phyloP scores from a whole-genome alignment of 176 grass and related monocot genomes.

The Oryza glaberrima region DNA sequence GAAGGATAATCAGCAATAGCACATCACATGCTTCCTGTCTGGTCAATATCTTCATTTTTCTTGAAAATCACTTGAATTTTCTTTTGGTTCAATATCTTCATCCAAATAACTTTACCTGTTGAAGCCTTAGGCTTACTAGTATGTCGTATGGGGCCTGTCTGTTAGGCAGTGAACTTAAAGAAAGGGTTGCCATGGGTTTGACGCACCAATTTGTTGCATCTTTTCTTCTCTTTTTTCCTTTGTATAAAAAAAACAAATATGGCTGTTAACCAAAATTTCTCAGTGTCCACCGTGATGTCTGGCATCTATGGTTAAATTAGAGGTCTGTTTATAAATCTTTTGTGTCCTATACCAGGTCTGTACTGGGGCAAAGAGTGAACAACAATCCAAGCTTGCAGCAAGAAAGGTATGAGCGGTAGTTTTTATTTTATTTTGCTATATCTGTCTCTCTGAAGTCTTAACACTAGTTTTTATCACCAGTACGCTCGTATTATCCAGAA shows the following conservation, averaged over 20 bases:
- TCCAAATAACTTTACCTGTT: not conserved
- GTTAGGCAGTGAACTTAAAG: not conserved
- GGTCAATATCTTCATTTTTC: not conserved
- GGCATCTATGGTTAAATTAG: not conserved
- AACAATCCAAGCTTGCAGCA: constrained; percentile 93
- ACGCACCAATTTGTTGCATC: not conserved
- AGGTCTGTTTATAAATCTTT: not conserved
- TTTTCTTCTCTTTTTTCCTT: not conserved
- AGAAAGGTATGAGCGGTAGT: constrained; percentile 64
- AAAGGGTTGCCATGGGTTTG: not conserved
- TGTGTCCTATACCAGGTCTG: constrained; percentile 71
- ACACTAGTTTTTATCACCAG: constrained; percentile 51
- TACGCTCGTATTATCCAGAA: constrained; percentile 99
- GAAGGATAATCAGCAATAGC: not conserved
- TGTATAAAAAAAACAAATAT: no score
- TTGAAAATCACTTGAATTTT: not conserved
- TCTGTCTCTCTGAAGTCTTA: constrained; percentile 30
- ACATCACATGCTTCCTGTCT: not conserved
- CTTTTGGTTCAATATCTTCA: not conserved
- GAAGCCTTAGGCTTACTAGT: not conserved
- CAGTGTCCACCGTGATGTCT: not conserved
- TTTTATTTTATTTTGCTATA: not conserved
- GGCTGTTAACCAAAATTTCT: not conserved
- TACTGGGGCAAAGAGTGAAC: constrained; percentile 94
- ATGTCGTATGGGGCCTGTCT: not conserved